A percentile compares a stretch with the other conserved stretches of the same genome.
These are phyloP conservation scores for Sporothrix pseudoabietina DNA, from an alignment of 2,329 filamentous ascomycete species.

Conservation along the genomic window DNA sequence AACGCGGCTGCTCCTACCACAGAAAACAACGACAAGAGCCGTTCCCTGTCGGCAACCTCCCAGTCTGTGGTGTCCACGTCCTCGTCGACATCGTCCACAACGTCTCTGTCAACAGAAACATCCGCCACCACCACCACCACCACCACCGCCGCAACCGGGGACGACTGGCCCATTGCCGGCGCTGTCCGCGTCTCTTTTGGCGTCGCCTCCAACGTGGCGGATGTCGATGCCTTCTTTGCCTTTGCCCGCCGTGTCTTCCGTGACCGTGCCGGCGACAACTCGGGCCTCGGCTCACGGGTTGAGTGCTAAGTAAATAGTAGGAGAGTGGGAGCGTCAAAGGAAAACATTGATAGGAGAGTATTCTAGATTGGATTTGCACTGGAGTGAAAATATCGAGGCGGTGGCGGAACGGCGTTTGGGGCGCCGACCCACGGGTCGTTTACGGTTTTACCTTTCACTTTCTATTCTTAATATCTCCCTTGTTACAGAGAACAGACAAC, in stretches of 20 bases:
- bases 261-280: slow-evolving; percentile 37
- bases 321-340: too few relatives aligned
- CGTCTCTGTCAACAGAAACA: not conserved
- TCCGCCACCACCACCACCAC: not conserved
- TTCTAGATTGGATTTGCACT: too few relatives aligned
- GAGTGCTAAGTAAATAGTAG: slow-evolving; percentile 29
- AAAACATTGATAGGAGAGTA: too few relatives aligned
- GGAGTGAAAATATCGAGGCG: too few relatives aligned
- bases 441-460: too few relatives aligned
- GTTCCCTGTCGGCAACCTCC: not conserved
- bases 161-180: slow-evolving; percentile 36
- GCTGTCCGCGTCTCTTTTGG: slow-evolving; percentile 47
- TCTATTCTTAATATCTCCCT: too few relatives aligned
- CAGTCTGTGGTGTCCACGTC: not conserved
- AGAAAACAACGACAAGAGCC: not conserved
- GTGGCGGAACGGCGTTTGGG: too few relatives aligned
- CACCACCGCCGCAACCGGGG: not conserved
- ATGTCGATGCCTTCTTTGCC: slow-evolving; percentile 44
- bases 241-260: slow-evolving; percentile 42
- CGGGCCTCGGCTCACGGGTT: slow-evolving; percentile 25
- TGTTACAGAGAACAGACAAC: too few relatives aligned
- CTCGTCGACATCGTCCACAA: not conserved
- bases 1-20: too few relatives aligned
- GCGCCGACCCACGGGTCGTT: too few relatives aligned
- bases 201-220: slow-evolving; percentile 42